Evolutionary conservation across 2,329 filamentous ascomycete species (phyloP).

Genomic region (Ophiostoma tasmaniense): DNA sequence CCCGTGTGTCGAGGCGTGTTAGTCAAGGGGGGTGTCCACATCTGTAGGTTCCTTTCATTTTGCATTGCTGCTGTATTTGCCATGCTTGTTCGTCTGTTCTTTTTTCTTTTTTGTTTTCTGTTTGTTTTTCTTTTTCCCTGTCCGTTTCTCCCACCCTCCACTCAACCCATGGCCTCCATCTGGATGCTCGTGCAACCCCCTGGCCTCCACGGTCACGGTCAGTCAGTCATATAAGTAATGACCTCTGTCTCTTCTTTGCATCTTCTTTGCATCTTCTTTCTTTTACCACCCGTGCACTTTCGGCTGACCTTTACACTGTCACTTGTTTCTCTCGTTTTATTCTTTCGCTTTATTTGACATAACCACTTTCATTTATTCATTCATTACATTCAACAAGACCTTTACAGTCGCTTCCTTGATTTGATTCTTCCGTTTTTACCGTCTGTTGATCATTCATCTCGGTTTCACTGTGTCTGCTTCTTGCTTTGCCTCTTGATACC

Average conservation of each 20-base stretch:
- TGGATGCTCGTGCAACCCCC: neutral
- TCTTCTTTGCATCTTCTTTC: neutral
- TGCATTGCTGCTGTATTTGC: neutral
- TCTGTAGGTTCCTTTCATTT: neutral
- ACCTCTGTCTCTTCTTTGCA: neutral
- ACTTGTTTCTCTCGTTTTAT: neutral
- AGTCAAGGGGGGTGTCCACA: neutral
- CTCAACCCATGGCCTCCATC: neutral
- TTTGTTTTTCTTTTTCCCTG: neutral
- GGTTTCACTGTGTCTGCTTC: neutral
- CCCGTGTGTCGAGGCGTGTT: neutral
- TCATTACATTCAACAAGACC: neutral
- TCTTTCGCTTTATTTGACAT: neutral
- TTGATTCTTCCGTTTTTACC: neutral
- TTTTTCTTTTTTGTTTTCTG: neutral
- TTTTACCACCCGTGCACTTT: neutral
- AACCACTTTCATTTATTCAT: neutral
- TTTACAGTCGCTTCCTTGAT: neutral
- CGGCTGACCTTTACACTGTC: neutral
- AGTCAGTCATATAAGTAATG: neutral
- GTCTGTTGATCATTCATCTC: neutral
- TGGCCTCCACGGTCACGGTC: neutral
- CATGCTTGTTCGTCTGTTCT: neutral
- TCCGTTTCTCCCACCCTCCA: neutral
- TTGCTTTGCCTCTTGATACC: constrained; percentile 4